Evolutionary conservation across 2,329 filamentous ascomycete species (phyloP).

Genomic region (Sporothrix globosa): DNA sequence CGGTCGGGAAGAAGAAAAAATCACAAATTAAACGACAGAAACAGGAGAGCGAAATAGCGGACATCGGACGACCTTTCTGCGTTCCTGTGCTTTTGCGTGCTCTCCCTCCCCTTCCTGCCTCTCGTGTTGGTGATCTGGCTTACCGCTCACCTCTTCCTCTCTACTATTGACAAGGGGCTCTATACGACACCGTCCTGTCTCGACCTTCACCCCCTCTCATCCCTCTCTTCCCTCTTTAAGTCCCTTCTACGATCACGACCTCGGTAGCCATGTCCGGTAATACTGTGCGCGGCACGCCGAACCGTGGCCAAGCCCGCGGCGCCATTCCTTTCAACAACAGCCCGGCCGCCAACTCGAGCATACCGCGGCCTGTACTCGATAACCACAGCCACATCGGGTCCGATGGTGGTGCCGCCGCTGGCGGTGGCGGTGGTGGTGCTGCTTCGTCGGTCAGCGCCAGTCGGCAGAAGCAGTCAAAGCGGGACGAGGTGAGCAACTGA

Average conservation of each 20-base stretch:
- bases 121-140: conserved; percentile 9
- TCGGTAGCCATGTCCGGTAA: conserved; percentile 56
- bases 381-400: conserved; percentile 36
- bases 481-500: conserved; percentile 80
- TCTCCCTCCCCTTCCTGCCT: conserved; percentile 15
- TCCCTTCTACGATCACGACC: background rate
- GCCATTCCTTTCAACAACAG: conserved; percentile 64
- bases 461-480: conserved; percentile 93
- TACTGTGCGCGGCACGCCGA: conserved; percentile 73
- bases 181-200: conserved; percentile 14
- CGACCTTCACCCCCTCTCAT: conserved; percentile 5
- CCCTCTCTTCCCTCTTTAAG: background rate
- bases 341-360: conserved; percentile 61
- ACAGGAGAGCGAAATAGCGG: conserved; percentile 20
- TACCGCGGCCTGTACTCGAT: conserved; percentile 74
- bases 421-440: conserved; percentile 53
- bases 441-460: conserved; percentile 83
- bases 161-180: conserved; percentile 16
- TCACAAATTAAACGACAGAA: conserved; percentile 17
- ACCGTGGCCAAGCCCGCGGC: conserved; percentile 61
- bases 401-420: conserved; percentile 12
- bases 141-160: conserved; percentile 11
- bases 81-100: background rate
- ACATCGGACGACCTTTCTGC: conserved; percentile 27
- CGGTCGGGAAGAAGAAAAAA: conserved; percentile 14